Evolutionary conservation across 106 monocot genomes (phyloP), one percentile per base, ranked within the genome.

Genomic region (Iris macrosiphon): DNA sequence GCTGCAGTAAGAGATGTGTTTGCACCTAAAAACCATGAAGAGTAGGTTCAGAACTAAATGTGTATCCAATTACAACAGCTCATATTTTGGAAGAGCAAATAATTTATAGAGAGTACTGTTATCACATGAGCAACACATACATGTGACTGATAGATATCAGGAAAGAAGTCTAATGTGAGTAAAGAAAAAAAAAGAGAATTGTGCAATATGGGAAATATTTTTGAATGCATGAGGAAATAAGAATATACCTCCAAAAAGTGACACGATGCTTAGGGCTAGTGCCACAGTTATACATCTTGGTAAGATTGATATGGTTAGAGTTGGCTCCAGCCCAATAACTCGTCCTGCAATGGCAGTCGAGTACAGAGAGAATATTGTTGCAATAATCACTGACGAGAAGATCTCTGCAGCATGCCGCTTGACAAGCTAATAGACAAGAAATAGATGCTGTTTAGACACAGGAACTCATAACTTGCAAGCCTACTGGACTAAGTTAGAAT

Each of bases 251-350:
- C 88, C 88, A 62, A 93, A 93, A 25, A 93, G 73, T n/a, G 93
- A 84, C 4, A 93, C 72, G 47, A 93, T 84, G 69, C 93, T 93
- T 45, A 93, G 78, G 28, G 93, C 93, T 46, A 93, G 51, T 38
- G 93, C 93, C 40, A 93, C 83, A 11, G 93, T 93, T 30, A 93
- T 93, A 69, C 93, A 93, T 70, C 93, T 93, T 50, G 93, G 93
- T 41, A 93, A 75, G 46, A 93, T 81, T 38, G 93, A 93, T 65
- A 88, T 60, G n/a, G 88, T 93, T 53, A 93, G 58, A 48, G 37
- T 64, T 46, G 93, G 75, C 21, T 93, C 93, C 2, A 93, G 61
- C 14, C 81, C 72, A 44, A 83, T 49, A 18, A 78, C n/a, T 21
- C 93, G 77, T 3, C 93, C 93, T 60, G 84, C 18, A 45, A 75